These are phyloP conservation scores for Mortierella sp. DNA, from an alignment of 371 early-diverging fungal genomes.

Conservation along the genomic window DNA sequence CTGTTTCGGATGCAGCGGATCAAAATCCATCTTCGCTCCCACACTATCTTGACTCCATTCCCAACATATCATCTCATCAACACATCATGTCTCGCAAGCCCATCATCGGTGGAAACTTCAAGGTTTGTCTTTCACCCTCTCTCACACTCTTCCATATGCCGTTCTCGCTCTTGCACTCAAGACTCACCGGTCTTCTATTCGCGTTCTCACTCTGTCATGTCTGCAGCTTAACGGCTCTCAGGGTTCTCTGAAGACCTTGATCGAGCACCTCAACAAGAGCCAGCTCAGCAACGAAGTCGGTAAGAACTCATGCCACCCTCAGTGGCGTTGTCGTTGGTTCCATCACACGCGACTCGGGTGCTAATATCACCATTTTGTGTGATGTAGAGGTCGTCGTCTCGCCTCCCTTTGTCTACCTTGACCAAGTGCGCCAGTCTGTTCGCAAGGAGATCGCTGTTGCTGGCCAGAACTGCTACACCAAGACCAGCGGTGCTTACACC, in stretches of 20 bases:
- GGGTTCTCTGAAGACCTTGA: constrained; percentile 76
- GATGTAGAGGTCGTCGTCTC: constrained; percentile 94
- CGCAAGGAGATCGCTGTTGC: constrained; percentile 91
- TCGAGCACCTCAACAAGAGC: constrained; percentile 79
- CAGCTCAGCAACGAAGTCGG: constrained; percentile 54
- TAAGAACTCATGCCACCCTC: constrained; percentile 6
- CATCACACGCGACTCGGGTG: not conserved
- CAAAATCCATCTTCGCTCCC: constrained; percentile 3
- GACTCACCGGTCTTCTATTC: not conserved
- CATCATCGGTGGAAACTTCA: constrained; percentile 72
- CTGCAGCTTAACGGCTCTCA: constrained; percentile 79
- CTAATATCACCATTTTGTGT: not conserved
- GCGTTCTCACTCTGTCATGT: not conserved
- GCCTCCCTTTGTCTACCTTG: constrained; percentile 95
- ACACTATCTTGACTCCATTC: constrained; percentile 4
- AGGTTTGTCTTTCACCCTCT: constrained; percentile 19
- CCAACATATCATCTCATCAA: not conserved
- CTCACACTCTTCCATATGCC: not conserved
- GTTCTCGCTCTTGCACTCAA: not conserved
- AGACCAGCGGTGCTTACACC: constrained; percentile 96
- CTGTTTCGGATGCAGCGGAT: too few relatives aligned
- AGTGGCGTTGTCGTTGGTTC: not conserved
- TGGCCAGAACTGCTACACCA: constrained; percentile 95
- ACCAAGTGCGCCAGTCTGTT: constrained; percentile 78
- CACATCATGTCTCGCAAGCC: constrained; percentile 70